Conservation (phyloP, 768 basidiomycete genomes). For the Mycena maculata region DNA sequence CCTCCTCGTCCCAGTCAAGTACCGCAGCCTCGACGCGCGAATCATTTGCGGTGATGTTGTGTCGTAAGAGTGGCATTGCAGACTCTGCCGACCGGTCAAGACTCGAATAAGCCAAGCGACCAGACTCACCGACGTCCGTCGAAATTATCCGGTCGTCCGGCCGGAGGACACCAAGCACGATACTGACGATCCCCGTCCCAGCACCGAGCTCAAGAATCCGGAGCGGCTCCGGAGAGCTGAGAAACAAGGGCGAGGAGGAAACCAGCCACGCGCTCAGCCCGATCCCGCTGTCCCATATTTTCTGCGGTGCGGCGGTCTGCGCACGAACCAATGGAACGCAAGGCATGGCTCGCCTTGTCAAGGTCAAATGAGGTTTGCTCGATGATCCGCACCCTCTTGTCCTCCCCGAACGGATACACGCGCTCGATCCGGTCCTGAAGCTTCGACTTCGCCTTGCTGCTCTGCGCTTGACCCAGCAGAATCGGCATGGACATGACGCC, state of each 20-base stretch:
- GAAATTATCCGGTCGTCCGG: constrained; percentile 61
- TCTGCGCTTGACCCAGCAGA: constrained; percentile 45
- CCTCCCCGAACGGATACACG: constrained; percentile 52
- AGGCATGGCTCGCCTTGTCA: constrained; percentile 76
- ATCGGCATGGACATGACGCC: constrained; percentile 81
- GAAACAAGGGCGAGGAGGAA: background rate
- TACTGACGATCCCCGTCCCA: constrained; percentile 86
- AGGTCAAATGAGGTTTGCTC: constrained; percentile 93
- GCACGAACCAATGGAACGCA: constrained; percentile 33
- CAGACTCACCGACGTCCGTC: constrained; percentile 78
- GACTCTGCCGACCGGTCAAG: constrained; percentile 60
- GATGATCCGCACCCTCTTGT: constrained; percentile 59
- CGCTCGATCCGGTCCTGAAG: constrained; percentile 81
- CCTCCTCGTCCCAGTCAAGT: constrained; percentile 83
- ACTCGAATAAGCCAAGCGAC: background rate
- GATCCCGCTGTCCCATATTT: constrained; percentile 97
- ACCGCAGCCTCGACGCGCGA: constrained; percentile 49
- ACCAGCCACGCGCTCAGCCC: constrained; percentile 86
- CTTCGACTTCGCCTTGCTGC: constrained; percentile 40
- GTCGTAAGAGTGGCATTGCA: constrained; percentile 81
- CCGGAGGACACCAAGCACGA: constrained; percentile 70
- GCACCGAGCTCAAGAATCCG: constrained; percentile 64
- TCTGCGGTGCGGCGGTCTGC: constrained; percentile 63
- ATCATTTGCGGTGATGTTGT: constrained; percentile 69
- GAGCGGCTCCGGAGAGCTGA: constrained; percentile 9